Base-by-base conservation (phyloP, 306 rosid species). In the Cucurbita moschata region DNA sequence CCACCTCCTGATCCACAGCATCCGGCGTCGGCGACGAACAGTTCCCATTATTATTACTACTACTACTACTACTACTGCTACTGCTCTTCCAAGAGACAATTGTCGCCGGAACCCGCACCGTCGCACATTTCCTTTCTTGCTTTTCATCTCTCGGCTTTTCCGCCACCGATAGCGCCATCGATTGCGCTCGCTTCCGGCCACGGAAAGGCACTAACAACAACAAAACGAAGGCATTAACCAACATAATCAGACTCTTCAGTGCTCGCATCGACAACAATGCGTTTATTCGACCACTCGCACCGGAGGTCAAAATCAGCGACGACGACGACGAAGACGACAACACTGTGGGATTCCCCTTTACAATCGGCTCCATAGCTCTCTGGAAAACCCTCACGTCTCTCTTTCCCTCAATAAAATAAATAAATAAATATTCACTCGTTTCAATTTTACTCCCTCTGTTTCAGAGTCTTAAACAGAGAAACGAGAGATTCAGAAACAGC, bases 171-270 rank as follows among this genome's bases (percentile, higher is more conserved):
- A 73, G 46, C 59, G 57, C 52, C 11, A 49, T 53, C 11, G 81
- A 58, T 38, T 76, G 46, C 65, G 57, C 52, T 5, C 88, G 77
- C 70, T 73, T 82, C n/a, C 82, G 75, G 6, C 91, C 92, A 3
- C 96, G 85, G 73, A 94, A 91, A 0, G 96, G 99, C 6, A 84
- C 44, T 59, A 88, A n/a, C 68, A 90, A 53, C 37, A 89, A 47
- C 83, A 89, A 71, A 4, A 87, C 56, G 58, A 81, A 78, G 4
- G 95, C 83, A 73, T 79, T 72, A 40, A 89, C 74, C 63, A 94
- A 60, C 86, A 79, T 65, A 64, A 88, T 42, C 65, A 90, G 21
- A 66, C 86, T 87, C 82, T 82, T 84, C 83, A 88, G 67, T 2
- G 87, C 84, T 38, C 83, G 88, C 12, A 77, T 38, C 8, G 97